Base-by-base conservation (phyloP, 2,329 filamentous ascomycete species). In the Helotiales sp. region DNA sequence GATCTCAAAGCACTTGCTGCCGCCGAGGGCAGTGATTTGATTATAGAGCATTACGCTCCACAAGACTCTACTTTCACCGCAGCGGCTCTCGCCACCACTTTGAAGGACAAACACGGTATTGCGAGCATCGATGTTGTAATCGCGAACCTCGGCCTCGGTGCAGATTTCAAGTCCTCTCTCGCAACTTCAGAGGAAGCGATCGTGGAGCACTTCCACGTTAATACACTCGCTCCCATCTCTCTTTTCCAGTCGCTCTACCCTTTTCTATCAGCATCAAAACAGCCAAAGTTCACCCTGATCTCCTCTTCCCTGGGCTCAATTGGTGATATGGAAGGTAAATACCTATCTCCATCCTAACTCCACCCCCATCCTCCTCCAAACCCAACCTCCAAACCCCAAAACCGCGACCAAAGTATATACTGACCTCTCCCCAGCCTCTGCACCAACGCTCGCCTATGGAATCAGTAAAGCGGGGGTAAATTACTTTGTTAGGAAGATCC, bases 101-200 rank as follows among this genome's bases (percentile, higher is more conserved):
- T 59, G 9, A 9, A 3, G 7, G 5, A 44, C 3, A 6, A 19
- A 0, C 22, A 61, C 17, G 71, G 71, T 2, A 76, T 83, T 54
- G 62, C 67, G 5, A 66, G 73, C 29, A 66, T 84, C 2, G 77
- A 84, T 60, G 66, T 79, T 9, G 70, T 84, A 2, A 76, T 84
- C 52, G 75, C 79, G 30, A 83, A 83, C 62, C 80, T 81, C 0
- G 81, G 75, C 9, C 71, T 76, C 2, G 68, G 68, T 2, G 62
- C 68, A 1, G 44, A 60, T 5, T 77, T 67, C 52, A 67, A 70
- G 0, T 27, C 56, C 9, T 60, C 63, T 0, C 67, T 75, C 1
- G 57, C 64, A 1, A 72, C 74, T 10, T 64, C 69, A 10, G 64
- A 74, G 12, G 69, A 70, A 5, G 72, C 75, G 10, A 53, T 82